phyloP scores from a whole-genome alignment of 495 filamentous ascomycete species.

The Ascodesmis nigricans region DNA sequence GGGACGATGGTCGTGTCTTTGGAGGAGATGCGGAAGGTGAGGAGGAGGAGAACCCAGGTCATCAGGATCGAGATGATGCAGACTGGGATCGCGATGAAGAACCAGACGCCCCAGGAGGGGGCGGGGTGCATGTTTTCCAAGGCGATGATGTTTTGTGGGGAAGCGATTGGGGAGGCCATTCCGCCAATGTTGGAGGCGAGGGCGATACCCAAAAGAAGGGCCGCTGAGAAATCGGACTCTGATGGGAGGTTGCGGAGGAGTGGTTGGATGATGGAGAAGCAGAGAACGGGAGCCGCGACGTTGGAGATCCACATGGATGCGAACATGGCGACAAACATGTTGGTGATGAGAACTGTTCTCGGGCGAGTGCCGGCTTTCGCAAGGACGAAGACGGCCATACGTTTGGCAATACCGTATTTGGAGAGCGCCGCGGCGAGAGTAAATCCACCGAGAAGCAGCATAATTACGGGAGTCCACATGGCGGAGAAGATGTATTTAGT shows the following conservation, averaged over 20 bases:
- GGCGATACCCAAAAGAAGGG: slow-evolving; percentile 88
- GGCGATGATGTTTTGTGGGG: slow-evolving; percentile 91
- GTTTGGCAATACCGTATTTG: slow-evolving; percentile 92
- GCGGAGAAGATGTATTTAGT: slow-evolving; percentile 65
- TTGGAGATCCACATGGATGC: slow-evolving; percentile 99
- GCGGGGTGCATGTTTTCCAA: slow-evolving; percentile 79
- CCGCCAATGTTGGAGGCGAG: slow-evolving; percentile 89
- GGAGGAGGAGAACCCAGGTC: slow-evolving; percentile 72
- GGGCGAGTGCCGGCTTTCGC: slow-evolving; percentile 88
- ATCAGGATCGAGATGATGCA: slow-evolving; percentile 72
- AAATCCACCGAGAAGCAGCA: slow-evolving; percentile 92
- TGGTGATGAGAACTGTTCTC: slow-evolving; percentile 66
- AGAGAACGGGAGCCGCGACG: slow-evolving; percentile 92
- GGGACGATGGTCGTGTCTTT: slow-evolving; percentile 77
- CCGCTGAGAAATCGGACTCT: slow-evolving; percentile 80
- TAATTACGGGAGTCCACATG: slow-evolving; percentile 99
- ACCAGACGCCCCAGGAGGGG: slow-evolving; percentile 86
- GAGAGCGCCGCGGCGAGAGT: slow-evolving; percentile 86
- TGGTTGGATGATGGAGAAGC: slow-evolving; percentile 91
- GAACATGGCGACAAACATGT: slow-evolving; percentile 97
- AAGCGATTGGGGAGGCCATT: slow-evolving; percentile 88
- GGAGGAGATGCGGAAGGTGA: slow-evolving; percentile 65
- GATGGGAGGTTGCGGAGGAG: slow-evolving; percentile 78
- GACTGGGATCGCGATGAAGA: slow-evolving; percentile 84
- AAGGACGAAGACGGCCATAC: slow-evolving; percentile 90